Base-by-base conservation (phyloP, 225 moss, liverwort and hornwort genomes). In the Marchantia paleacea region DNA sequence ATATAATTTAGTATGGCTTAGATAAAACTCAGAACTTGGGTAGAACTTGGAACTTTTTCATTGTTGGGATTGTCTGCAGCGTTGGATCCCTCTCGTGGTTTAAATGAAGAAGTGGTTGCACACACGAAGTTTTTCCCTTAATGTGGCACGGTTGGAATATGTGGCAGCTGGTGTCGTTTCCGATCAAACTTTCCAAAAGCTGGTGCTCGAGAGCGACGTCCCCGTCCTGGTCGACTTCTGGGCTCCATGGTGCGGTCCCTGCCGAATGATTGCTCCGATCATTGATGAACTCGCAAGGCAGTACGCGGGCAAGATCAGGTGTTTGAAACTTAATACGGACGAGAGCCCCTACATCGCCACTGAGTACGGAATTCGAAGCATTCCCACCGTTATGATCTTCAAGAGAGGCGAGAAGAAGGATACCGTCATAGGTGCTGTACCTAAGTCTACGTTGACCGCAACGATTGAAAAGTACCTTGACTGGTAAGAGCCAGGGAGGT, bases 211-310 rank as follows among this genome's bases (percentile, higher is more conserved):
- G 25, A 89, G 94, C 81, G 80, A 88, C 18, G 66, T 94, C 16
- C 94, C 92, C 3, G 96, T 96, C 39, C 88, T 96, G 62, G 96
- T 96, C 13, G 96, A 96, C 72, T 96, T 96, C 80, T 96, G 96
- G 96, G 96, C 96, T 12, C 96, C 96, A 11, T 96, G 96, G 96
- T 96, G 96, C 63, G 96, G 96, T 52, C 96, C 96, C 9, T 96
- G 96, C 84, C 92, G 96, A 79, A 96, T 96, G 96, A 96, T 96
- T 74, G 90, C 94, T 60, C 96, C 96, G 4, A 79, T 96, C 0
- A 94, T 96, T 51, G 94, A 96, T 24, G 94, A 96, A 52, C 89
- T 96, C 54, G 92, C 96, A 55, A 94, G 86, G 88, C 76, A 89
- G 66, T 94, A 94, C 62, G 90, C 90, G 1, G 94, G 94, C 75